Base-by-base conservation (phyloP, 73 alveolate species). In the Paraurostyla sp. region DNA sequence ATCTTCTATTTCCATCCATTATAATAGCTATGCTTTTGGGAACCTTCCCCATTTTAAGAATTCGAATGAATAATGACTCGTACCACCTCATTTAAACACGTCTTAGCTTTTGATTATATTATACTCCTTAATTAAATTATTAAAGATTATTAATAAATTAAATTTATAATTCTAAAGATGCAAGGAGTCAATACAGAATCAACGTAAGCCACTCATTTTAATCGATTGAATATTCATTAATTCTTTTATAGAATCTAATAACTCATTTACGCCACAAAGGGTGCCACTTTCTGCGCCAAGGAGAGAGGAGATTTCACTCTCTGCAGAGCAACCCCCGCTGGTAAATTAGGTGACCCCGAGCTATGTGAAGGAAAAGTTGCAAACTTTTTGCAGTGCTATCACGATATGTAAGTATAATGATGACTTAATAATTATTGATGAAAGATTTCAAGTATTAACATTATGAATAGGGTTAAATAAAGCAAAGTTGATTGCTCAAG, bases 1-100 rank as follows among this genome's bases (percentile, higher is more conserved):
- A 93, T 59, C 98, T 65, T 48, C 98, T 81, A 85, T 95, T 95
- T 0, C 98, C 98, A 89, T 95, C 98, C 98, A 95, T 95, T 52
- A 95, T 95, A 29, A 95, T 88, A 38, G 95, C 98, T 59, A 94
- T 83, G 57, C 91, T 83, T 75, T 78, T 80, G 23, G 97, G 96
- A 0, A 93, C 43, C 81, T 71, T 87, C 30, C 95, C 96, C 57
- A 23, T 69, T 57, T 71, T 71, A 9, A 85, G 82, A 15, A 85
- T 35, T 9, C 71, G 15, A 32, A 85, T 46, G 32, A 71, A 35
- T 40, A 76, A 48, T 32, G 43, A 45, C 50, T 85, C 81, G 68
- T 85, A 85, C 93, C 93, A 85, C 80, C 25, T 71, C 88, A 85
- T 85, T n/a, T n/a, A n/a, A n/a, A n/a, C n/a, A n/a, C n/a, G n/a